Percentiles rank a stretch among this genome's conserved stretches.
These are phyloP conservation scores for Solanum medicagineum DNA, from an alignment of 257 asterid genomes.

Conservation along the genomic window DNA sequence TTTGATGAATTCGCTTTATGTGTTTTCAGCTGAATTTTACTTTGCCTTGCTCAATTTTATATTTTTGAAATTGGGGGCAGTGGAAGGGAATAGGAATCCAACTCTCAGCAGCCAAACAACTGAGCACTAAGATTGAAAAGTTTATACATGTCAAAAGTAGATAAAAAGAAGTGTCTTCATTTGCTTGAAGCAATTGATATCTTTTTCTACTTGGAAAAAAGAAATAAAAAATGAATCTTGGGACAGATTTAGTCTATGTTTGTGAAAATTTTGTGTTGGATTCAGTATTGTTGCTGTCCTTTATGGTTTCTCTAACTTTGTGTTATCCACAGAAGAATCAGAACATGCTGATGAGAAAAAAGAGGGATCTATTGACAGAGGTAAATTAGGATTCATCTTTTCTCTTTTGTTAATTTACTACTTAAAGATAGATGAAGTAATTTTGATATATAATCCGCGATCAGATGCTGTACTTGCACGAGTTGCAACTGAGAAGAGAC, in stretches of 20 bases:
- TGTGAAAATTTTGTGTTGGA: not conserved
- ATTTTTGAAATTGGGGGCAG: not conserved
- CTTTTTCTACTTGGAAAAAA: not conserved
- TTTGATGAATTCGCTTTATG: not conserved
- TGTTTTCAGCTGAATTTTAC: not conserved
- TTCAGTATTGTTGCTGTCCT: not conserved
- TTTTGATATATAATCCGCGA: not conserved
- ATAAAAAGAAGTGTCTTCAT: not conserved
- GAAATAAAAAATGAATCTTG: not conserved
- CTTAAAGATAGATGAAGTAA: not conserved
- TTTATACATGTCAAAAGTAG: not conserved
- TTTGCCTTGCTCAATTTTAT: not conserved
- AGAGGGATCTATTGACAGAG: conserved; percentile 71
- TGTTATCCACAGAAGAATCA: conserved; percentile 22
- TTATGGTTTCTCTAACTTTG: not conserved
- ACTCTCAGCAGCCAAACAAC: not conserved
- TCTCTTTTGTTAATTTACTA: not conserved
- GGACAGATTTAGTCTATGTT: not conserved
- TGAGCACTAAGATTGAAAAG: not conserved
- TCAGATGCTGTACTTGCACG: conserved; percentile 78
- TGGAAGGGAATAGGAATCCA: not conserved
- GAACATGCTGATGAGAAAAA: conserved; percentile 65
- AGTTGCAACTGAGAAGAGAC: conserved; percentile 74
- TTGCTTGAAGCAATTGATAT: not conserved
- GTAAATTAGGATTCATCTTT: conserved; percentile 16